Base-by-base conservation (phyloP, 2,329 filamentous ascomycete species). In the Calycina herbarum region DNA sequence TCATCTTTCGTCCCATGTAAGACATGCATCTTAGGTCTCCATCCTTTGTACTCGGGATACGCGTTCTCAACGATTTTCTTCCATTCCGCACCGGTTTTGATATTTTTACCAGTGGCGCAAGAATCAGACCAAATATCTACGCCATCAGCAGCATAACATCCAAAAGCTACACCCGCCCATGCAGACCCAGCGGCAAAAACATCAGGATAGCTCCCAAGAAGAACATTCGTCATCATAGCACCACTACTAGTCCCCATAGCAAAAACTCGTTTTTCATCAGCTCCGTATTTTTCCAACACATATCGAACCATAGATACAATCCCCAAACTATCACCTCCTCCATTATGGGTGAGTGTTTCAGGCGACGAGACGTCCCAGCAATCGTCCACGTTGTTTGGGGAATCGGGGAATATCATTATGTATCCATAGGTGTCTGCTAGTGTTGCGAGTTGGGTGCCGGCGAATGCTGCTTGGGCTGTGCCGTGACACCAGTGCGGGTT, bases 291-390 rank as follows among this genome's bases (percentile, higher is more conserved):
- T 15, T 73, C 66, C 31, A 86, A 74, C 2, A 82, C 78, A 70
- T 84, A 86, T 35, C 74, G 77, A 61, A 87, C 83, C 84, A 87
- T 87, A 69, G 82, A 85, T 31, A 81, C 82, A 66, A 87, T 83
- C 0, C 79, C 78, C 42, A 82, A 81, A 61, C 79, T 83, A 73
- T 87, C 82, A 2, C 83, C 83, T 29, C 84, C 84, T 11, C 84
- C 85, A 61, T 83, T 79, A 69, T 85, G 85, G 3, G 79, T 82
- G 1, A 88, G 78, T 0, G 65, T 66, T 29, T n/a, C 76, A 33
- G 77, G 77, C 31, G 81, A 83, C 15, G 81, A 81, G 2, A 87
- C 84, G 66, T 88, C 85, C 83, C 84, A 87, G 77, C 85, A 87
- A 6, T 54, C 20, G 69, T 75, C 76, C 2, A 77, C 83, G n/a